Conservation (phyloP, 768 basidiomycete genomes). For the Pulveroboletus ravenelii region DNA sequence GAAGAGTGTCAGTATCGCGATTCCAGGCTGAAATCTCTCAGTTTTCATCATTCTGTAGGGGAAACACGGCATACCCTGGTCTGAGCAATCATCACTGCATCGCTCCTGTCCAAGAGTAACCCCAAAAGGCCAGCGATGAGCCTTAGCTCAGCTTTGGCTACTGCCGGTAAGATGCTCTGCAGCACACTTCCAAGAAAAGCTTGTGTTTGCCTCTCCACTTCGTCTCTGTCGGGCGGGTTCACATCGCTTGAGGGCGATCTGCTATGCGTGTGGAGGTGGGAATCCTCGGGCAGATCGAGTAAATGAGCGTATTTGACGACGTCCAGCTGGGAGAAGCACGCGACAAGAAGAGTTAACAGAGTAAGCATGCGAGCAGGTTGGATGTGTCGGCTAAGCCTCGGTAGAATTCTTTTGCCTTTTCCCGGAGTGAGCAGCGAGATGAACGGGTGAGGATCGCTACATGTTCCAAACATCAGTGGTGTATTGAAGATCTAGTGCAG, state of each 20-base stretch:
- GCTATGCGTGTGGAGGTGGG: constrained; percentile 26
- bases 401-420: constrained; percentile 92
- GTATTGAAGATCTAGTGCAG: background rate
- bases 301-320: constrained; percentile 76
- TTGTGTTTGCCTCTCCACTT: constrained; percentile 86
- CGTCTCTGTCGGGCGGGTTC: constrained; percentile 44
- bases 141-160: constrained; percentile 73
- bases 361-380: constrained; percentile 76
- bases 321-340: constrained; percentile 92
- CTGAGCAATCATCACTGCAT: constrained; percentile 66
- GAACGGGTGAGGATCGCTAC: constrained; percentile 92
- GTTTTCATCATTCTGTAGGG: background rate
- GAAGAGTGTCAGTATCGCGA: constrained; percentile 86
- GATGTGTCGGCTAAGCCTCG: constrained; percentile 83
- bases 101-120: constrained; percentile 72
- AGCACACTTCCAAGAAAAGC: constrained; percentile 82
- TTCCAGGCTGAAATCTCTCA: constrained; percentile 64
- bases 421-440: constrained; percentile 81
- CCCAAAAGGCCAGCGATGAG: constrained; percentile 85
- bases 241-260: constrained; percentile 16
- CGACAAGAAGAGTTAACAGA: constrained; percentile 84
- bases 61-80: constrained; percentile 60
- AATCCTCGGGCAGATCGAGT: constrained; percentile 64
- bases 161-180: constrained; percentile 80
- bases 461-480: background rate